Conservation (phyloP, 1,284 basidiomycete species). For the Golubevia sp. region DNA sequence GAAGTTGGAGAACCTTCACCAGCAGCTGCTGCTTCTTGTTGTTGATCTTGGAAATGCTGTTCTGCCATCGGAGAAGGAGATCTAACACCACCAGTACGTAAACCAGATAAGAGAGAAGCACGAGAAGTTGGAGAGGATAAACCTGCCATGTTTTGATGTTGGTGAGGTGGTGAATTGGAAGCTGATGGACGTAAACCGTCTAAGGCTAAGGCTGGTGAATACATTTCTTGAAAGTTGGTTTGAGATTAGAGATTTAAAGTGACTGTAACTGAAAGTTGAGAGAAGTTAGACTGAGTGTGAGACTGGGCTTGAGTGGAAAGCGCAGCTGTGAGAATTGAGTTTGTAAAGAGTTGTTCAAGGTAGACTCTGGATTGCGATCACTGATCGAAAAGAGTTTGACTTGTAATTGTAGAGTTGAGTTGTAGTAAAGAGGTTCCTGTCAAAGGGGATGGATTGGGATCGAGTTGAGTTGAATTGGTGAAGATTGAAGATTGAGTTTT, state of each 20-base stretch:
- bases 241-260: not conserved
- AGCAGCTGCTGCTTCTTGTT: conserved; percentile 1
- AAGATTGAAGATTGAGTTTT: too few species aligned
- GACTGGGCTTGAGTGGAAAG: too few species aligned
- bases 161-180: not conserved
- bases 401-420: too few species aligned
- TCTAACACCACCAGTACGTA: conserved; percentile 39
- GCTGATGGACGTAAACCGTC: not conserved
- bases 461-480: too few species aligned
- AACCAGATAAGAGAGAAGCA: conserved; percentile 31
- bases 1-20: not conserved
- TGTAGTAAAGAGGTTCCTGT: too few species aligned
- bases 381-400: too few species aligned
- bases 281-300: too few species aligned
- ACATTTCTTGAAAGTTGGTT: not conserved
- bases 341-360: too few species aligned
- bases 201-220: not conserved
- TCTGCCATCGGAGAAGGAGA: conserved; percentile 17
- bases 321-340: too few species aligned
- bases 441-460: too few species aligned
- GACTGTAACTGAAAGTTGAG: not conserved
- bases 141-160: not conserved
- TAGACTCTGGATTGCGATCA: too few species aligned
- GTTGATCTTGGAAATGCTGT: not conserved
- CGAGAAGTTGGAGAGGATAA: conserved; percentile 9